These are phyloP conservation scores for Podaxis sp. DNA, from an alignment of 768 basidiomycete species.

Conservation along the genomic window DNA sequence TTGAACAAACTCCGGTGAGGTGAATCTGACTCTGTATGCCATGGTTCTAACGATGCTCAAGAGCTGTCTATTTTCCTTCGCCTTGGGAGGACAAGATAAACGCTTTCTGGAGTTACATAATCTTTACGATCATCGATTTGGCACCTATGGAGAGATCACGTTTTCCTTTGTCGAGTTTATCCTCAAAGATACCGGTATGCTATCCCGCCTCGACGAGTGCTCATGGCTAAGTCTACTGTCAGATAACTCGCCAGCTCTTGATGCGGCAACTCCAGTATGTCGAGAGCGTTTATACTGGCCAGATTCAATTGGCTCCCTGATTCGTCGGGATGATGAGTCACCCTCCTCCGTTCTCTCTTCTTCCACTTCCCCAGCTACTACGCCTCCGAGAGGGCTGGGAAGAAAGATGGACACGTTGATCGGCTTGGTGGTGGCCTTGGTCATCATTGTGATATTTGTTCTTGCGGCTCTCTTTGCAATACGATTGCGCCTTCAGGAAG, in stretches of 20 bases:
- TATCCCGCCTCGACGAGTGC: too few species aligned
- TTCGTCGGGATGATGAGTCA: background rate
- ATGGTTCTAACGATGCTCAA: background rate
- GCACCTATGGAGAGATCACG: background rate
- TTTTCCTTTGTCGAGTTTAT: conserved; percentile 1
- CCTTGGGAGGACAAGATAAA: background rate
- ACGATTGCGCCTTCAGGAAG: background rate
- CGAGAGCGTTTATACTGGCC: background rate
- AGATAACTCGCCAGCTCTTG: background rate
- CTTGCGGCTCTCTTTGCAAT: background rate
- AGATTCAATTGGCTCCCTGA: background rate
- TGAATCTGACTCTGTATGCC: background rate
- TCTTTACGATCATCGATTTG: background rate
- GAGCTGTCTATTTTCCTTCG: conserved; percentile 5
- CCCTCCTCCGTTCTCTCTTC: background rate
- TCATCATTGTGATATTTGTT: background rate
- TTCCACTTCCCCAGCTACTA: background rate
- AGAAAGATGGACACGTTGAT: background rate
- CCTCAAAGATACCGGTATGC: background rate
- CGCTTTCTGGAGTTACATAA: conserved; percentile 2
- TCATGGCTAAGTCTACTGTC: background rate
- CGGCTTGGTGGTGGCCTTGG: background rate
- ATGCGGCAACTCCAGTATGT: background rate
- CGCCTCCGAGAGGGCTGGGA: background rate
- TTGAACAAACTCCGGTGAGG: background rate